A percentile compares a stretch with the other conserved stretches of the same genome.
Conservation (phyloP, 2,329 filamentous ascomycete species). For the Ophiostoma fasciatum region DNA sequence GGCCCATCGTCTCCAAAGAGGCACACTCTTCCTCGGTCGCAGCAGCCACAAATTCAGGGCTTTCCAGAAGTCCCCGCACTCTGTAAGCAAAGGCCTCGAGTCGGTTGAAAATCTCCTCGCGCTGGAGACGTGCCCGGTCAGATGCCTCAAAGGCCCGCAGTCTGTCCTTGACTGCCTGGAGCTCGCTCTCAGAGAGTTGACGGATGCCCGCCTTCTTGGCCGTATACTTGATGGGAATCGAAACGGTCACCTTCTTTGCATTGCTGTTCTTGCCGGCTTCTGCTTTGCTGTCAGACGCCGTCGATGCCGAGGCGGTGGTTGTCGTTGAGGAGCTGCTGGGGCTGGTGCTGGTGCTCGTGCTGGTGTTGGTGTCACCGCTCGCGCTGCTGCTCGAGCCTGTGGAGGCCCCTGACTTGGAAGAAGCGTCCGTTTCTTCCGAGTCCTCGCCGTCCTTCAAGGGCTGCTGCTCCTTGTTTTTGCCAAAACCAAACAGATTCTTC, state of each 20-base stretch:
- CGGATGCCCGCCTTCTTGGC: conserved; percentile 36
- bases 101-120: conserved; percentile 81
- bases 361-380: conserved; percentile 19
- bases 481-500: conserved; percentile 92
- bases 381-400: conserved; percentile 22
- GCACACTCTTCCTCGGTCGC: conserved; percentile 55
- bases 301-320: conserved; percentile 5
- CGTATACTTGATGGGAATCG: conserved; percentile 35
- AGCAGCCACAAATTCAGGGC: conserved; percentile 55
- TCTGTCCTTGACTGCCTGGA: conserved; percentile 46
- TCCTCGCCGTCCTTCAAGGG: conserved; percentile 39
- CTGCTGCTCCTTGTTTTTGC: conserved; percentile 65
- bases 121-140: conserved; percentile 58
- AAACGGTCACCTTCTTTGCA: conserved; percentile 42
- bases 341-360: conserved; percentile 25
- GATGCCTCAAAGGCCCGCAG: conserved; percentile 76
- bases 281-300: conserved; percentile 4
- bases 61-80: conserved; percentile 66
- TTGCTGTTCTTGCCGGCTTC: conserved; percentile 23
- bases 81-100: conserved; percentile 92
- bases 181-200: conserved; percentile 31
- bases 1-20: conserved; percentile 51
- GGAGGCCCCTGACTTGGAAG: conserved; percentile 19
- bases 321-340: conserved; percentile 18
- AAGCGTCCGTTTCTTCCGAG: conserved; percentile 23